A percentile compares a stretch with the other conserved stretches of the same genome.
Conservation (phyloP, 75 land plant genomes). For the Pinus albicaulis region DNA sequence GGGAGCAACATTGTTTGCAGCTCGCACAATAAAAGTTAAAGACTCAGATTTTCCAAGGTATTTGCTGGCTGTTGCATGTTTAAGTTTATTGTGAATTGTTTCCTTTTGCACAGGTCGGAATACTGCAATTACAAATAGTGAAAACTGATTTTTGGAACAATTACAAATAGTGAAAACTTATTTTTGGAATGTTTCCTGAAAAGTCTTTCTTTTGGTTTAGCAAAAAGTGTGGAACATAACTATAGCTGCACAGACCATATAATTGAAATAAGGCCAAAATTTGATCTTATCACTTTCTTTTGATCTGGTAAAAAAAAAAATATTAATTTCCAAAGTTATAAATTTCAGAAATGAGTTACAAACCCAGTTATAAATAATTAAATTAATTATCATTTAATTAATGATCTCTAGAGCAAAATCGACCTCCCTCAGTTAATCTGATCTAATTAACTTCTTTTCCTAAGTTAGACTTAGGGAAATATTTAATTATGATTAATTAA, state of each 20-base stretch:
- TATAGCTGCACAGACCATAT: not conserved
- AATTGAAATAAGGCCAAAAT: not conserved
- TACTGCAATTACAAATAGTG: not conserved
- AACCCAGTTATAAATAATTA: no score
- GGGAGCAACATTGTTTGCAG: slow-evolving; percentile 52
- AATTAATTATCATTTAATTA: no score
- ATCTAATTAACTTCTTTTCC: no score
- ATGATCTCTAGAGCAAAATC: no score
- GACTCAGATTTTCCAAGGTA: slow-evolving; percentile 59
- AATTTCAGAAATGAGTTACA: no score
- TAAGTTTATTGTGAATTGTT: not conserved
- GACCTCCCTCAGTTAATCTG: no score
- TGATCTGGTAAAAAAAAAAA: no score
- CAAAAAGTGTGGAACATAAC: not conserved
- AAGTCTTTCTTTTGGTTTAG: not conserved
- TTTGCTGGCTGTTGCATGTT: not conserved
- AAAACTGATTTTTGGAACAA: not conserved
- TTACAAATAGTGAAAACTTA: not conserved
- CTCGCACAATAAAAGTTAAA: slow-evolving; percentile 60
- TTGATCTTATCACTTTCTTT: no score
- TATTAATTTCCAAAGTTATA: no score
- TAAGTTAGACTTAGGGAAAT: no score
- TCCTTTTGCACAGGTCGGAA: not conserved
- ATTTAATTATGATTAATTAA: no score
- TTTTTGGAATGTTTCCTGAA: not conserved